These are phyloP conservation scores for Panus rudis DNA, from an alignment of 768 basidiomycete species.

Conservation along the genomic window DNA sequence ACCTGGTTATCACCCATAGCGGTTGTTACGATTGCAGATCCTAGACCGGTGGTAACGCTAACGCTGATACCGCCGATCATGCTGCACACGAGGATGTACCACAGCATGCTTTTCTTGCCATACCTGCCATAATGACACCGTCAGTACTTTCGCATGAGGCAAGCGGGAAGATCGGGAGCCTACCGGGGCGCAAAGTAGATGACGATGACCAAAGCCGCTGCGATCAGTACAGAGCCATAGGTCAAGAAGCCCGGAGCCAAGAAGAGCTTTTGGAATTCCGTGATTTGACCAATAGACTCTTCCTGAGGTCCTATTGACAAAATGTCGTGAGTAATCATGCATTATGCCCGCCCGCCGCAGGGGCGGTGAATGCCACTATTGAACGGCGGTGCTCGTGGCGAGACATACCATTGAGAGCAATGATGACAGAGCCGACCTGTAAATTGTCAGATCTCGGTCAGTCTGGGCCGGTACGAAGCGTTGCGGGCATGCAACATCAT, in stretches of 20 bases:
- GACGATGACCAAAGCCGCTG: constrained; percentile 59
- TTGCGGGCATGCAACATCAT: not conserved
- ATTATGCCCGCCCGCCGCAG: not conserved
- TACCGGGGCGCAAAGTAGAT: constrained; percentile 79
- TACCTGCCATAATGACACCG: constrained; percentile 36
- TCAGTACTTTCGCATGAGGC: constrained; percentile 1
- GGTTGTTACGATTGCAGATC: constrained; percentile 81
- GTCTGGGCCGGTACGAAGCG: not conserved
- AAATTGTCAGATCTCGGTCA: not conserved
- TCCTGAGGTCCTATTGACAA: constrained; percentile 56
- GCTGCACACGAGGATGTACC: constrained; percentile 92
- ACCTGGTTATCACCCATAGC: constrained; percentile 75
- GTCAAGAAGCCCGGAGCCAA: constrained; percentile 76
- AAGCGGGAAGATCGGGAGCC: constrained; percentile 15
- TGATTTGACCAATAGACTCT: constrained; percentile 60
- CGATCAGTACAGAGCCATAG: constrained; percentile 58
- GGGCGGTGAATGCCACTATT: constrained; percentile 2
- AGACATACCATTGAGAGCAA: constrained; percentile 73
- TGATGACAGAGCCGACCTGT: constrained; percentile 79
- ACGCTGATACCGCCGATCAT: constrained; percentile 96
- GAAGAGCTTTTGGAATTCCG: constrained; percentile 72
- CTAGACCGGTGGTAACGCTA: constrained; percentile 90
- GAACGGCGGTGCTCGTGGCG: not conserved
- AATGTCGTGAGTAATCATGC: not conserved
- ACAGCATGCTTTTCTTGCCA: constrained; percentile 90